These are phyloP conservation scores for Bipolaris sorokiniana DNA, from an alignment of 2,329 filamentous ascomycete species.

Conservation along the genomic window DNA sequence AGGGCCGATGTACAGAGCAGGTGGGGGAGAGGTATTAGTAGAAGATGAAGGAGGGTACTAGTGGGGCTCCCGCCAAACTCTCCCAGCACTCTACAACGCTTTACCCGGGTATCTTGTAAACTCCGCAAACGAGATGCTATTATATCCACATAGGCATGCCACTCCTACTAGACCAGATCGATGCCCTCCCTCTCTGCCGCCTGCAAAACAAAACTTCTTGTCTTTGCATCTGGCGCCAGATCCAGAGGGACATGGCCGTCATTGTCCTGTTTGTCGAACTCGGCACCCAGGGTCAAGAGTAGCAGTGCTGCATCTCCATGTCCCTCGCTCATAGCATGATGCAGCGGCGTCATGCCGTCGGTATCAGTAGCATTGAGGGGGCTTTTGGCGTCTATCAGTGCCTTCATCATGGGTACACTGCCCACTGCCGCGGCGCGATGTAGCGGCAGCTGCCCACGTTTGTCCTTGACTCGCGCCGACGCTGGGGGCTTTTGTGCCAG, in stretches of 20 bases:
- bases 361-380: slow-evolving; percentile 83
- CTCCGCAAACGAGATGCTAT: slow-evolving; percentile 12
- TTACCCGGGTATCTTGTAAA: slow-evolving; percentile 21
- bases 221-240: slow-evolving; percentile 84
- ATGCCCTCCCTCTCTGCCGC: slow-evolving; percentile 86
- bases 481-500: slow-evolving; percentile 69
- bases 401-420: slow-evolving; percentile 81
- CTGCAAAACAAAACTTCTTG: slow-evolving; percentile 76
- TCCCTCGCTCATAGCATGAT: slow-evolving; percentile 80
- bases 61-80: neutral
- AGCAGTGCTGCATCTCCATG: slow-evolving; percentile 81
- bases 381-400: slow-evolving; percentile 78
- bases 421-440: slow-evolving; percentile 92
- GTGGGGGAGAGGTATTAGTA: slow-evolving; percentile 3
- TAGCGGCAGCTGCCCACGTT: slow-evolving; percentile 84
- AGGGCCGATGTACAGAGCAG: slow-evolving; percentile 10
- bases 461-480: slow-evolving; percentile 80
- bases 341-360: slow-evolving; percentile 84
- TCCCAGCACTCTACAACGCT: neutral
- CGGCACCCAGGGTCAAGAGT: slow-evolving; percentile 83
- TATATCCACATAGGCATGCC: neutral
- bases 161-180: slow-evolving; percentile 55
- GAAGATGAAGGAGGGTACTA: neutral
- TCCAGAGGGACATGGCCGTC: slow-evolving; percentile 77
- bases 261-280: slow-evolving; percentile 75